Evolutionary conservation across 1,139 yeast species (phyloP), one percentile per base, ranked within the genome.

Genomic region (Candida glucosophila): DNA sequence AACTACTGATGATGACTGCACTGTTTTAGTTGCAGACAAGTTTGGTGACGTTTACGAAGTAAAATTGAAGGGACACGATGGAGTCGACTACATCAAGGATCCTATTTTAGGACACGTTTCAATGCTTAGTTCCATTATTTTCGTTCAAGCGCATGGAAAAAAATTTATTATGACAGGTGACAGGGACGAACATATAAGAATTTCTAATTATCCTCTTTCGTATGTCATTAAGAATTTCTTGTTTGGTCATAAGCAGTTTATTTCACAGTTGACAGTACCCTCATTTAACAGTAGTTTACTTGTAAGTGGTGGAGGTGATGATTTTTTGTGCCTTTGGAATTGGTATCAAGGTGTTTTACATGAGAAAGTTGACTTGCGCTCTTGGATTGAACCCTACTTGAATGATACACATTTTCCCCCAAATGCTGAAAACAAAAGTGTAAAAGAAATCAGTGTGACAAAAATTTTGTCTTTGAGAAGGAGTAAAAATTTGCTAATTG

Each of bases 31-130:
- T 12, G 96, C 94, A n/a, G 99, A 92, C 50, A 92, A 92, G 57
- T 90, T 88, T 48, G 99, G 99, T 24, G 99, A 92, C 52, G 96
- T 86, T 5, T 90, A 82, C 47, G 49, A 67, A 2, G 64, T 80
- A 12, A 51, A 62, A 5, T 52, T 77, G 8, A 52, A 47, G 20
- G 42, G 34, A 3, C 38, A 41, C 3, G 47, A 40, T 3, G 45
- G 38, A 2, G 35, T 51, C 3, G 59, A 55, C n/a, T 73, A 67
- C 27, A 57, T 67, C 20, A 44, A 72, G 29, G 54, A 48, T 22
- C 96, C 97, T 2, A 66, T 88, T 6, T 60, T 88, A 32, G 99
- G 99, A 3, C 99, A 92, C 52, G 97, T 92, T 4, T 88, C 97
- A 4, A 85, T 92, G 95, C 67, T 92, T 36, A 82, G 94, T 14